A percentile compares a stretch with the other conserved stretches of the same genome.
phyloP scores from a whole-genome alignment of 1,284 basidiomycete species.

The Tilletiaria anomala region DNA sequence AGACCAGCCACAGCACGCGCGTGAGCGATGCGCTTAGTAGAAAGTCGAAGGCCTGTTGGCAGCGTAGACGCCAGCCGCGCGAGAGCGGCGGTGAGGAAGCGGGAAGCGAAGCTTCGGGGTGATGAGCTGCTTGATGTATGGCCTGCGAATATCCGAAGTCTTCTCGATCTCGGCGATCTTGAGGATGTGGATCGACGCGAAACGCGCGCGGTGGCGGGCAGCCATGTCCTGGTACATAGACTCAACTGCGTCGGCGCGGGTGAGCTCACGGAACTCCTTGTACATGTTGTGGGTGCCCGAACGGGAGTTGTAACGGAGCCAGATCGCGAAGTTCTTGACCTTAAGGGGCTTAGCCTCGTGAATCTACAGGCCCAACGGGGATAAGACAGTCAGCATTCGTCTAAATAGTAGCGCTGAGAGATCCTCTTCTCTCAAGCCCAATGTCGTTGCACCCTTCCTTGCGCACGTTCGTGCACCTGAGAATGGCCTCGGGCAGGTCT shows the following conservation, averaged over 20 bases:
- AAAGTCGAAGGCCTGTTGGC: conserved; percentile 43
- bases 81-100: conserved; percentile 66
- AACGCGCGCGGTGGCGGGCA: conserved; percentile 94
- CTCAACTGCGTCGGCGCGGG: conserved; percentile 88
- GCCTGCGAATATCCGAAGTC: conserved; percentile 65
- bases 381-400: too few species aligned
- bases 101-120: conserved; percentile 89
- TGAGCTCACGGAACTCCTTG: conserved; percentile 90
- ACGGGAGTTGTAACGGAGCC: conserved; percentile 72
- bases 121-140: conserved; percentile 91
- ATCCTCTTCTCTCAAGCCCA: too few species aligned
- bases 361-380: too few species aligned
- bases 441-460: too few species aligned
- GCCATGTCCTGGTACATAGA: conserved; percentile 99
- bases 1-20: too few species aligned
- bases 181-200: conserved; percentile 94
- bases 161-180: conserved; percentile 89
- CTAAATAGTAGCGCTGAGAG: conserved; percentile 94
- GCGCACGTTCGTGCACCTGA: too few species aligned
- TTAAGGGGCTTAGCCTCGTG: conserved; percentile 88
- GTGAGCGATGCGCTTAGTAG: too few species aligned
- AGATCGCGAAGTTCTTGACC: conserved; percentile 99
- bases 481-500: too few species aligned
- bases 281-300: conserved; percentile 45
- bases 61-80: conserved; percentile 40